Evolutionary conservation across 2,329 filamentous ascomycete genomes (phyloP), one percentile per base, ranked within the genome.

Genomic region (Exophiala aquamarina): DNA sequence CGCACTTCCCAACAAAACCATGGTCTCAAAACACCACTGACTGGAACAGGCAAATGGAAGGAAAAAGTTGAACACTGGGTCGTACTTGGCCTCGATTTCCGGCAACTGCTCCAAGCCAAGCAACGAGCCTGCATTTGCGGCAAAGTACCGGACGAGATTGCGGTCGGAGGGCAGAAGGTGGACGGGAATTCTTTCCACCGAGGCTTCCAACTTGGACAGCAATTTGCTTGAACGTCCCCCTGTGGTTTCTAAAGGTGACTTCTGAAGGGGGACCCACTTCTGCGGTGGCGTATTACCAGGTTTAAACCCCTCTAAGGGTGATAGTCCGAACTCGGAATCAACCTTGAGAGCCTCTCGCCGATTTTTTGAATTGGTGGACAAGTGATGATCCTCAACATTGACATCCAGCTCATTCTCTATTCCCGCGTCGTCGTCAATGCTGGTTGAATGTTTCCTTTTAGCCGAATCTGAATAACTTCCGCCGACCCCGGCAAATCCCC

Each of bases 11-110:
- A 54, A 42, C 10, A 54, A 31, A 13, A 54, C 35, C 47, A 54
- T 50, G 31, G 51, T 54, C 20, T 54, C 47, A 18, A 54, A 48
- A 33, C 51, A 54, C 51, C 51, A 54, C 26, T 54, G 51, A 26
- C 44, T 50, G 5, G 35, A 47, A 11, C 41, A 23, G 20, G 51
- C 51, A 19, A 46, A 54, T n/a, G 51, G 51, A 4, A 54, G n/a
- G 29, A 54, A 48, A 14, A 54, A 32, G 17, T 28, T 37, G 8
- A 45, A 33, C 14, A 54, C 33, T 13, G 51, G 51, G 14, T 54
- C 41, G 15, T 48, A 41, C 34, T 48, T 41, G 14, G 48, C 33
- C 13, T 48, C 41, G 17, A 54, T 50, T 10, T 42, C 47, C 14
- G 47, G 51, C 19, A 39, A 44, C 10, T n/a, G 8, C 10, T 54